Percentiles rank a stretch among this genome's conserved stretches.
These are phyloP conservation scores for Arxiozyma slooffiae DNA, from an alignment of 1,139 yeast genomes.

Conservation along the genomic window DNA sequence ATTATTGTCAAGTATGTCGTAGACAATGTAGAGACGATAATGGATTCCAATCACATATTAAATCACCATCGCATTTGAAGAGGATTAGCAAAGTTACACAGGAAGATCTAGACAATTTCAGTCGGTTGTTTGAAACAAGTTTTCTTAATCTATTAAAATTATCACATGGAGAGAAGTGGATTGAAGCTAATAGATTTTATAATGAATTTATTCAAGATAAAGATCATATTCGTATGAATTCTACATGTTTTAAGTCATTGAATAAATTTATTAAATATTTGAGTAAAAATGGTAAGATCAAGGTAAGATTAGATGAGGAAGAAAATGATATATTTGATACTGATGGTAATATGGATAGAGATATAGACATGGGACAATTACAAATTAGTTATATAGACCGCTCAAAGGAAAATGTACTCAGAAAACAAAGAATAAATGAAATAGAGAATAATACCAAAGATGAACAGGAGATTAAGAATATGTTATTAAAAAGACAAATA, in stretches of 20 bases:
- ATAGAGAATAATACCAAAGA: slow-evolving; percentile 33
- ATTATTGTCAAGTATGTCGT: slow-evolving; percentile 84
- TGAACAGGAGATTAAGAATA: slow-evolving; percentile 39
- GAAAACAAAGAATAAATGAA: slow-evolving; percentile 33
- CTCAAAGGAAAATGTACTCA: slow-evolving; percentile 37
- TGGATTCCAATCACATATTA: slow-evolving; percentile 82
- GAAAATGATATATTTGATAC: slow-evolving; percentile 6
- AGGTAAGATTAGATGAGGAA: slow-evolving; percentile 38
- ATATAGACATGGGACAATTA: slow-evolving; percentile 30
- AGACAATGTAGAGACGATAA: slow-evolving; percentile 94
- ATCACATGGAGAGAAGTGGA: slow-evolving; percentile 71
- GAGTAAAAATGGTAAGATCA: slow-evolving; percentile 49
- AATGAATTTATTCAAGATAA: slow-evolving; percentile 77
- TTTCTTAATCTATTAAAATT: slow-evolving; percentile 55
- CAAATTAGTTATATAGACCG: slow-evolving; percentile 47
- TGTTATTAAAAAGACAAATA: slow-evolving; percentile 45
- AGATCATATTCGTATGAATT: slow-evolving; percentile 82
- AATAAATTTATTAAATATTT: slow-evolving; percentile 61
- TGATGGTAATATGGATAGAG: slow-evolving; percentile 2
- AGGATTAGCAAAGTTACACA: slow-evolving; percentile 41
- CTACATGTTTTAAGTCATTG: slow-evolving; percentile 70
- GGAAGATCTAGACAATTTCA: slow-evolving; percentile 47
- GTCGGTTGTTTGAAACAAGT: slow-evolving; percentile 49
- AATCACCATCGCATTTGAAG: slow-evolving; percentile 64
- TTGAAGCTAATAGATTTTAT: slow-evolving; percentile 78